Conservation (phyloP, 768 basidiomycete genomes). For the Hypsizygus marmoreus region DNA sequence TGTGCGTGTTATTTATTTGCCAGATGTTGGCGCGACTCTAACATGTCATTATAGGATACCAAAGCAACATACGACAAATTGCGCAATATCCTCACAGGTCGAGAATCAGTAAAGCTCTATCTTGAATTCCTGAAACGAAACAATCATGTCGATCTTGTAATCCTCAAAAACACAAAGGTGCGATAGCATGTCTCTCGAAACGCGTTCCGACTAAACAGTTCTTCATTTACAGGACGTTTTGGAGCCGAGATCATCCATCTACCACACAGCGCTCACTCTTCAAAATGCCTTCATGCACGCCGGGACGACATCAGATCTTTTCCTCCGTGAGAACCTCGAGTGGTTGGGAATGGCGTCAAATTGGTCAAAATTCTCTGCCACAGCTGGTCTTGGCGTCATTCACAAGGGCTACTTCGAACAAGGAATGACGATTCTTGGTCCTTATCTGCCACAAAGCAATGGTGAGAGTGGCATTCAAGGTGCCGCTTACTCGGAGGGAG, state of each 20-base stretch:
- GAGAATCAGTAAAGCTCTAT: conserved; percentile 90
- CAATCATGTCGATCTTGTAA: conserved; percentile 89
- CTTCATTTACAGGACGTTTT: conserved; percentile 70
- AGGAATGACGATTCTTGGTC: conserved; percentile 88
- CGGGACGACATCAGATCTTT: conserved; percentile 94
- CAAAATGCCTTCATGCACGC: conserved; percentile 98
- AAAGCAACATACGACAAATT: conserved; percentile 72
- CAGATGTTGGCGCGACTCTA: background rate
- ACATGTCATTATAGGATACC: conserved; percentile 44
- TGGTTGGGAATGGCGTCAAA: conserved; percentile 95
- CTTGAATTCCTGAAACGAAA: conserved; percentile 95
- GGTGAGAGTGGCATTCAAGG: conserved; percentile 77
- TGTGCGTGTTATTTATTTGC: conserved; percentile 38
- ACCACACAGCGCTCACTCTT: conserved; percentile 94
- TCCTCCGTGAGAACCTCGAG: conserved; percentile 94
- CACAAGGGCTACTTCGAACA: conserved; percentile 96
- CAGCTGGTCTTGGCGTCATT: conserved; percentile 95
- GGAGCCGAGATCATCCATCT: conserved; percentile 94
- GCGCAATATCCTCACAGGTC: conserved; percentile 83
- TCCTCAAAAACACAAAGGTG: conserved; percentile 92
- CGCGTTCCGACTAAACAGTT: conserved; percentile 3
- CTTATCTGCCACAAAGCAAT: conserved; percentile 84
- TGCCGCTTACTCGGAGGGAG: conserved; percentile 91
- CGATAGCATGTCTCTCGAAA: conserved; percentile 1
- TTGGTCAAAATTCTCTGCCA: conserved; percentile 99